A percentile compares a stretch with the other conserved stretches of the same genome.
Conservation (phyloP, 2,329 filamentous ascomycete species). For the Colletotrichum lentis region DNA sequence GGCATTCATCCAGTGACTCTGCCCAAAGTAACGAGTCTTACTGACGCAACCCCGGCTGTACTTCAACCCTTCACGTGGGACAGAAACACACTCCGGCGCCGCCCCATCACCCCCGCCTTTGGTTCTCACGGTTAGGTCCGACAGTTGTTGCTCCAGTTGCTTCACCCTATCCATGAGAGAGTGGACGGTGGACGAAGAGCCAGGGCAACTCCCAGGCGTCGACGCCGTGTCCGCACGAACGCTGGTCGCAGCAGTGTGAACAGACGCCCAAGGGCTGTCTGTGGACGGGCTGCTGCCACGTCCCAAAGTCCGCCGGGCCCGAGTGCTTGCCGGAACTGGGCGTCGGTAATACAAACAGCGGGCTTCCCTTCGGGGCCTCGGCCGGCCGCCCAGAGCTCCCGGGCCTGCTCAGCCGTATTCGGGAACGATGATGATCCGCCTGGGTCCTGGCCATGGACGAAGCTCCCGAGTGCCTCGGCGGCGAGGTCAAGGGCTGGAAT, state of each 20-base stretch:
- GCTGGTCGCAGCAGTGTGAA: background rate
- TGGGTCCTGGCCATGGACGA: background rate
- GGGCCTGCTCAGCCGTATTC: too few relatives aligned
- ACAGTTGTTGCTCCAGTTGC: constrained; percentile 55
- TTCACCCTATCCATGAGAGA: constrained; percentile 51
- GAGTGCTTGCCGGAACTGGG: constrained; percentile 9
- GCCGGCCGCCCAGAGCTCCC: background rate
- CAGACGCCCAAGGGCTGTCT: background rate
- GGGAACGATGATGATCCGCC: too few relatives aligned
- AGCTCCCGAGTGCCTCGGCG: background rate
- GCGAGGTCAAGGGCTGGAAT: constrained; percentile 14
- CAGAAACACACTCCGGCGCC: background rate
- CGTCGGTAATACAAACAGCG: background rate
- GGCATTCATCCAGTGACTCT: constrained; percentile 61
- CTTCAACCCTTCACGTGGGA: constrained; percentile 17
- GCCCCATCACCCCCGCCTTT: background rate
- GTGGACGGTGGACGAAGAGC: constrained; percentile 41
- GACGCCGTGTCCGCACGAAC: constrained; percentile 22
- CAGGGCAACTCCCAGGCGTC: constrained; percentile 38
- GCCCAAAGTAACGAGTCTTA: constrained; percentile 57
- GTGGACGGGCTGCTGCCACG: constrained; percentile 16
- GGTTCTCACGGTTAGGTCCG: constrained; percentile 11
- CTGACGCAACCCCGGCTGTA: constrained; percentile 47
- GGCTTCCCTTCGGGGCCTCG: background rate
- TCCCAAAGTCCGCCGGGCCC: constrained; percentile 12